A percentile compares a stretch with the other conserved stretches of the same genome.
phyloP scores from a whole-genome alignment of 768 basidiomycete genomes.

The Suillus subluteus region DNA sequence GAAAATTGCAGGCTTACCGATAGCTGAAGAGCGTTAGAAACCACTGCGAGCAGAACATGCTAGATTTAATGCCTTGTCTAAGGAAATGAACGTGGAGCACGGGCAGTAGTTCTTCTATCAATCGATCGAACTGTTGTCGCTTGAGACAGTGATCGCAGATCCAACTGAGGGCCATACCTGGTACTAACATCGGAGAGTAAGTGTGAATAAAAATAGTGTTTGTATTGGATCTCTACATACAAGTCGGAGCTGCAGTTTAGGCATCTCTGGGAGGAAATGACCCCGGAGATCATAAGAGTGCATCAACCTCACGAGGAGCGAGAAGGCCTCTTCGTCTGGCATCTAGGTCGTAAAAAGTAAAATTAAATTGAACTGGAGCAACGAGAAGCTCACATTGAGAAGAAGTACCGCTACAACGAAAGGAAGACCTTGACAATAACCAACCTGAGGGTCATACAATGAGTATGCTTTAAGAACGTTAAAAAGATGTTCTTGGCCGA shows the following conservation, averaged over 20 bases:
- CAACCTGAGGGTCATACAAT: conserved; percentile 91
- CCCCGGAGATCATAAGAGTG: conserved; percentile 94
- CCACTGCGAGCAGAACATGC: conserved; percentile 99
- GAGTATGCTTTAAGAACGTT: conserved; percentile 99
- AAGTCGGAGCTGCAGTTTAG: conserved; percentile 90
- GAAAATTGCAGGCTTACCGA: conserved; percentile 51
- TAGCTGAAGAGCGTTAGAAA: conserved; percentile 97
- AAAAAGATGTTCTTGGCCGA: conserved; percentile 96
- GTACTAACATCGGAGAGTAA: conserved; percentile 45
- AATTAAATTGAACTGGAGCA: conserved; percentile 1
- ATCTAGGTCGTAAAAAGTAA: conserved; percentile 57
- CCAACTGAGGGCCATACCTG: conserved; percentile 47
- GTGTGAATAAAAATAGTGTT: neutral
- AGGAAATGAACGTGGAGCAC: conserved; percentile 93
- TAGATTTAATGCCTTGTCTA: conserved; percentile 93
- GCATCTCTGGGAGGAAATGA: conserved; percentile 99
- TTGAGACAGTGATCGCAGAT: conserved; percentile 21
- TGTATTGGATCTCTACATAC: conserved; percentile 43
- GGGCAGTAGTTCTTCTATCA: conserved; percentile 91
- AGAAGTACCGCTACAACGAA: conserved; percentile 95
- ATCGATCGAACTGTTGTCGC: conserved; percentile 78
- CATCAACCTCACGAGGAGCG: conserved; percentile 92
- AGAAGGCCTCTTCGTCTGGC: conserved; percentile 99
- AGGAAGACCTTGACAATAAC: conserved; percentile 96
- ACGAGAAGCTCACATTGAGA: conserved; percentile 68